Conservation (phyloP, 306 rosid genomes). For the Clitoria ternatea region DNA sequence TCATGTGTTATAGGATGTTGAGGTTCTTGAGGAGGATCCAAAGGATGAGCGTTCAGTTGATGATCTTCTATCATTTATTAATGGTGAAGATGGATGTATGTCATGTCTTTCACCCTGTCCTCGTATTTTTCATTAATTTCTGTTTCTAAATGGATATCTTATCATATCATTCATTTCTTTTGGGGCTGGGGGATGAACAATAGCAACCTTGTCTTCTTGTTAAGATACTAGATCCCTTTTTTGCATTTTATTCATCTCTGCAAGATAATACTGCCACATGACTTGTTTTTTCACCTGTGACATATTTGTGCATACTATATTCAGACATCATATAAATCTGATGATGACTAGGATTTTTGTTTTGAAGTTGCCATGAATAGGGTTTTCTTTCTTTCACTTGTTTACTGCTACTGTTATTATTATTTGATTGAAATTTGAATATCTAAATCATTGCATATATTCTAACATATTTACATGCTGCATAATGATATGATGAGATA, state of each 20-base stretch:
- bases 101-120: not conserved
- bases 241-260: not conserved
- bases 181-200: not conserved
- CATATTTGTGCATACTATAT: not conserved
- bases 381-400: not conserved
- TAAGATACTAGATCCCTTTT: not conserved
- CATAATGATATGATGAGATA: not conserved
- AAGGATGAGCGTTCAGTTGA: constrained; percentile 88
- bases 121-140: not conserved
- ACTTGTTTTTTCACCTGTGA: not conserved
- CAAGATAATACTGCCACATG: not conserved
- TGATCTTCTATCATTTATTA: constrained; percentile 83
- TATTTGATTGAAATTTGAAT: not conserved
- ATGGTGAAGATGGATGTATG: constrained; percentile 69
- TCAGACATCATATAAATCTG: not conserved
- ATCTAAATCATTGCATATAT: not conserved
- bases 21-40: constrained; percentile 64
- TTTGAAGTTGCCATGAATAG: not conserved
- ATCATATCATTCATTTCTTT: not conserved
- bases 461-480: not conserved
- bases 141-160: not conserved
- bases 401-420: not conserved
- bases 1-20: constrained; percentile 57
- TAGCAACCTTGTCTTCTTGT: not conserved
- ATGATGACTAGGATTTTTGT: not conserved